Conservation (phyloP, 495 filamentous ascomycete genomes). For the Rhizodiscina lignyota region DNA sequence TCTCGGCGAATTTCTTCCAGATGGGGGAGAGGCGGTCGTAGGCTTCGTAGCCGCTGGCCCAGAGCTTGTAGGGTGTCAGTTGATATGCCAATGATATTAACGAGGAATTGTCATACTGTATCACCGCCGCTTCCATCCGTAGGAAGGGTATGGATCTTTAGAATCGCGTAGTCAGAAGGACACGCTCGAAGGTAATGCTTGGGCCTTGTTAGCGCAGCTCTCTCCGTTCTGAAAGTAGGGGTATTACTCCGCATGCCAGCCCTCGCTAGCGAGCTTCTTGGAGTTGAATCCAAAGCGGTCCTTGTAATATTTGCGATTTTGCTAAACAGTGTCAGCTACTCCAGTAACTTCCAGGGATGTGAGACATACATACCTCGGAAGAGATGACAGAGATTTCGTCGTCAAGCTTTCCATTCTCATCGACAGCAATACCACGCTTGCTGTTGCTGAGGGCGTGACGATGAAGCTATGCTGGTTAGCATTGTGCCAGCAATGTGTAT, state of each 20-base stretch:
- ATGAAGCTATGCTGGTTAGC: too few relatives aligned
- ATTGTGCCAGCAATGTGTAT: too few relatives aligned
- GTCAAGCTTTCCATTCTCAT: constrained; percentile 7
- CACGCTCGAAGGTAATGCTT: constrained; percentile 7
- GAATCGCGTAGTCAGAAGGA: constrained; percentile 8
- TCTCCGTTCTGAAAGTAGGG: too few relatives aligned
- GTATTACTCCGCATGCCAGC: constrained; percentile 7
- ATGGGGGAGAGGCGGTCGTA: constrained; percentile 54
- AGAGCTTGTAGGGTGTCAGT: constrained; percentile 44
- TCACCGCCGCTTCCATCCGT: constrained; percentile 12
- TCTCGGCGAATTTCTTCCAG: constrained; percentile 46
- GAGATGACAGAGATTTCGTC: constrained; percentile 8
- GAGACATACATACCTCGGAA: constrained; percentile 1
- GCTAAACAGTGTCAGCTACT: not conserved
- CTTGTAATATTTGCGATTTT: constrained; percentile 6
- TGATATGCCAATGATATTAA: constrained; percentile 22
- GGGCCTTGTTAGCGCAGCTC: not conserved
- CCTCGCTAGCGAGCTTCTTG: constrained; percentile 4
- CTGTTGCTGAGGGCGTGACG: constrained; percentile 5
- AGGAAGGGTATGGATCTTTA: constrained; percentile 2
- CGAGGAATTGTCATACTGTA: constrained; percentile 24
- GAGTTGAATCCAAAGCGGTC: constrained; percentile 2
- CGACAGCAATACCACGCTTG: constrained; percentile 7
- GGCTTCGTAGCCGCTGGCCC: constrained; percentile 57
- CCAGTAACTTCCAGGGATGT: not conserved